Evolutionary conservation across 164 flowering plant genomes (phyloP), one percentile per base, ranked within the genome.

Genomic region (Chimonanthus praecox): DNA sequence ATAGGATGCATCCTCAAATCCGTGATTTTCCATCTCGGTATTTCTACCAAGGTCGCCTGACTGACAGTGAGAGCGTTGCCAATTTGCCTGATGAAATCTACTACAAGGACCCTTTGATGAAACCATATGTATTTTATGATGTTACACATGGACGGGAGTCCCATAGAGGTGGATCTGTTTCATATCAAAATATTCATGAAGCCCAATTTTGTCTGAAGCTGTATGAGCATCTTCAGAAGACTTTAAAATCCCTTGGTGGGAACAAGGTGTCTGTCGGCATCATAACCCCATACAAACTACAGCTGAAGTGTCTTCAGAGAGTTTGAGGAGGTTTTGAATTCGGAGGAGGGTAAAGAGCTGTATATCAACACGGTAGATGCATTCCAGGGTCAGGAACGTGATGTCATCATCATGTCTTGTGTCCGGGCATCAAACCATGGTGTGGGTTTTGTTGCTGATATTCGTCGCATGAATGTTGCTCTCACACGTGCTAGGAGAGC

Each of bases 381-480:
- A 74, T 95, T 95, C 75, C 99, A 95, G 78, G 99, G 99, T n/a
- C 99, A 95, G 73, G 99, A 95, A 69, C 90, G 98, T 48, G 99
- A 91, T 87, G 94, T 92, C 61, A 91, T 95, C 69, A 95, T 95
- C 62, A 95, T 95, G 99, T 95, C 99, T 3, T 95, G 99, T 85
- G 99, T 95, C 47, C 97, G 98, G 73, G 98, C 99, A 18, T 95
- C 99, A 61, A 73, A 71, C 71, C 96, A 90, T 77, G 98, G 99
- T 11, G 98, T 95, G 72, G 99, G 99, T 54, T 95, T 95, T 85
- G 99, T 95, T 79, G 91, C 99, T 60, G 99, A 95, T 80, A 88
- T 93, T 18, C 91, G 97, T 5, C 83, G 99, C 48, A 95, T 95
- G 98, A 95, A 95, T 88, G 99, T 94, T 75, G 99, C 99, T 71